phyloP scores from a whole-genome alignment of 2,329 filamentous ascomycete genomes.

The Acrodontium crateriforme region DNA sequence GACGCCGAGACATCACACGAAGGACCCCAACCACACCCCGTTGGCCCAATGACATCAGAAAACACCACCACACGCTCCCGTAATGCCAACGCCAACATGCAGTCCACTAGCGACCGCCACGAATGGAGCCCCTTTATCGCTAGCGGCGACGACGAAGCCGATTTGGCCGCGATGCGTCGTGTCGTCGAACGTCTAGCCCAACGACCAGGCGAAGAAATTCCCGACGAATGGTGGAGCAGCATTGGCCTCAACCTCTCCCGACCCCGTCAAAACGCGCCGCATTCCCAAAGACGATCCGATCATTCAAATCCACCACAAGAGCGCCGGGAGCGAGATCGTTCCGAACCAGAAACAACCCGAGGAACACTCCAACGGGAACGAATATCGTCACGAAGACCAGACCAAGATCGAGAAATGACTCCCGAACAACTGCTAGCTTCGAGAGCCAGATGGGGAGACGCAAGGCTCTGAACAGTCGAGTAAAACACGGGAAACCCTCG shows the following conservation, averaged over 20 bases:
- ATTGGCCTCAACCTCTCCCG: slow-evolving; percentile 26
- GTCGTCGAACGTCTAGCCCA: slow-evolving; percentile 58
- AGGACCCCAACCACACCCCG: slow-evolving; percentile 12
- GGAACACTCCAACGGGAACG: too few species aligned
- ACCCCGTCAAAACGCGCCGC: slow-evolving; percentile 4
- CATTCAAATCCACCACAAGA: too few species aligned
- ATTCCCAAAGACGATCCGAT: too few species aligned
- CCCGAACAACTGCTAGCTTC: too few species aligned
- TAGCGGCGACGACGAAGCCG: slow-evolving; percentile 13
- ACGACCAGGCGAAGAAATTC: slow-evolving; percentile 62
- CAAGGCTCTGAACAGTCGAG: too few species aligned
- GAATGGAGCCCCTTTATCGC: slow-evolving; percentile 10
- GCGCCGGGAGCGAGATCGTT: too few species aligned
- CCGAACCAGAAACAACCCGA: too few species aligned
- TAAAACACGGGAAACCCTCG: too few species aligned
- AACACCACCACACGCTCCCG: slow-evolving; percentile 5
- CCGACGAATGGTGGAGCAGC: slow-evolving; percentile 63
- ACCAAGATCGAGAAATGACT: too few species aligned
- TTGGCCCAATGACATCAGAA: slow-evolving; percentile 10
- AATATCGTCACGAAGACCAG: too few species aligned
- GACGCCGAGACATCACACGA: slow-evolving; percentile 6
- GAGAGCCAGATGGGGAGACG: too few species aligned
- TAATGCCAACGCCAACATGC: slow-evolving; percentile 4
- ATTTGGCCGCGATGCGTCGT: slow-evolving; percentile 52
- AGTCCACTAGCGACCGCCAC: too few species aligned